Percentiles rank a stretch among this genome's conserved stretches.
These are phyloP conservation scores for Podospora pseudopauciseta DNA, from an alignment of 495 filamentous ascomycete genomes.

Conservation along the genomic window DNA sequence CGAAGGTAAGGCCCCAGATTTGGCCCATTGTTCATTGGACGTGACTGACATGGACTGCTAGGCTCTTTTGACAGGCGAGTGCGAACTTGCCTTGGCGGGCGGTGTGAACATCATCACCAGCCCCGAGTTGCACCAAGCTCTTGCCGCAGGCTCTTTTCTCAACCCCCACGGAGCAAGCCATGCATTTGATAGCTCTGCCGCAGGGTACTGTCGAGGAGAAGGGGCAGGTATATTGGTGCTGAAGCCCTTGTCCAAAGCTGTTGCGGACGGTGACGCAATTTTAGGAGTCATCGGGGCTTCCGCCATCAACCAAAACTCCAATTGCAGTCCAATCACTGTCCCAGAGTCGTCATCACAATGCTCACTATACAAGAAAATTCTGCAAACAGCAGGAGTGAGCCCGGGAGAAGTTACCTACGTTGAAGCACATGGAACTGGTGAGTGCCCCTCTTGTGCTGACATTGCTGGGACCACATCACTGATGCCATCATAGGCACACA, in stretches of 20 bases:
- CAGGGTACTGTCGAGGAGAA: constrained; percentile 64
- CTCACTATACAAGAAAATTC: constrained; percentile 44
- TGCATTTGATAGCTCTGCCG: constrained; percentile 55
- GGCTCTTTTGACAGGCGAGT: constrained; percentile 42
- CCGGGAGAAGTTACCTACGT: constrained; percentile 40
- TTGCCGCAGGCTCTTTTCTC: constrained; percentile 39
- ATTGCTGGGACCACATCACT: no score
- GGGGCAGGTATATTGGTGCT: constrained; percentile 51
- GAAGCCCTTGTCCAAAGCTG: constrained; percentile 50
- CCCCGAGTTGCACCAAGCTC: constrained; percentile 46
- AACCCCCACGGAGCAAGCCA: constrained; percentile 44
- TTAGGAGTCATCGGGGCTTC: constrained; percentile 54
- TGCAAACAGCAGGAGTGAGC: constrained; percentile 42
- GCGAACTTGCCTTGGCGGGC: constrained; percentile 18
- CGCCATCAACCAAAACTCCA: constrained; percentile 52
- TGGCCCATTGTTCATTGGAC: background rate
- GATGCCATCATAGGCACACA: constrained; percentile 13
- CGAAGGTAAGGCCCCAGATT: constrained; percentile 6
- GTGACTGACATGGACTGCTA: constrained; percentile 17
- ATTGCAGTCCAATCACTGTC: constrained; percentile 46
- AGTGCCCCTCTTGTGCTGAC: background rate
- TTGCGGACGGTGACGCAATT: constrained; percentile 49
- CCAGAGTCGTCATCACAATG: constrained; percentile 50
- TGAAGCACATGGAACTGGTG: constrained; percentile 31
- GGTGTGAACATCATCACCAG: constrained; percentile 41